A percentile compares a stretch with the other conserved stretches of the same genome.
Evolutionary conservation across 495 filamentous ascomycete species (phyloP).

Genomic region (Penicillium odoratum): DNA sequence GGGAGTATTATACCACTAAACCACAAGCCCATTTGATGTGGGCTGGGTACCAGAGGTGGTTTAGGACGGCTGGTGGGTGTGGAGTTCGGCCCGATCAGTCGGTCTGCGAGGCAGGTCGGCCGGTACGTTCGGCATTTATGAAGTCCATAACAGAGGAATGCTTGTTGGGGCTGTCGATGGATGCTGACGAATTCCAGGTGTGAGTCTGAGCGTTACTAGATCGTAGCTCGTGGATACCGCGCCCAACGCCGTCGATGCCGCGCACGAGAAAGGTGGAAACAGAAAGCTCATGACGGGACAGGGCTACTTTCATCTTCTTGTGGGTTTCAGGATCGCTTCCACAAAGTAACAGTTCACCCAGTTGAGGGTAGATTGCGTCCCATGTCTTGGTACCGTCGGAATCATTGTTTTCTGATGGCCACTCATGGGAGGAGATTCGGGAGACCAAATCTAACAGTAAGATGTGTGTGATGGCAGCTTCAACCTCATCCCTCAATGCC

Average conservation of each 20-base stretch:
- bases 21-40: conserved; percentile 35
- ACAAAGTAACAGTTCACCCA: conserved; percentile 38
- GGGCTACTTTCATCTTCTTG: conserved; percentile 39
- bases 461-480: conserved; percentile 38
- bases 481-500: conserved; percentile 38
- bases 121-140: conserved; percentile 22
- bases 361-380: conserved; percentile 42
- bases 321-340: conserved; percentile 17
- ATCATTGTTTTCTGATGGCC: conserved; percentile 2
- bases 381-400: conserved; percentile 20
- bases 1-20: conserved; percentile 48
- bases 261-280: conserved; percentile 26
- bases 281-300: conserved; percentile 36
- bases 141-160: conserved; percentile 35
- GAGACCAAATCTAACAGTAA: conserved; percentile 41
- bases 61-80: conserved; percentile 2
- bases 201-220: conserved; percentile 13
- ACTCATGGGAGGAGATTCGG: conserved; percentile 26
- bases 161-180: neutral
- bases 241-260: conserved; percentile 22
- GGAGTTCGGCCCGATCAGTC: conserved; percentile 9
- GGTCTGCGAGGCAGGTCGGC: neutral
- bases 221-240: conserved; percentile 11
- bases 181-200: conserved; percentile 28
- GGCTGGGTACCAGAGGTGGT: conserved; percentile 7